Evolutionary conservation across 768 basidiomycete genomes (phyloP), one percentile per base, ranked within the genome.

Genomic region (Termitomyces sp.): DNA sequence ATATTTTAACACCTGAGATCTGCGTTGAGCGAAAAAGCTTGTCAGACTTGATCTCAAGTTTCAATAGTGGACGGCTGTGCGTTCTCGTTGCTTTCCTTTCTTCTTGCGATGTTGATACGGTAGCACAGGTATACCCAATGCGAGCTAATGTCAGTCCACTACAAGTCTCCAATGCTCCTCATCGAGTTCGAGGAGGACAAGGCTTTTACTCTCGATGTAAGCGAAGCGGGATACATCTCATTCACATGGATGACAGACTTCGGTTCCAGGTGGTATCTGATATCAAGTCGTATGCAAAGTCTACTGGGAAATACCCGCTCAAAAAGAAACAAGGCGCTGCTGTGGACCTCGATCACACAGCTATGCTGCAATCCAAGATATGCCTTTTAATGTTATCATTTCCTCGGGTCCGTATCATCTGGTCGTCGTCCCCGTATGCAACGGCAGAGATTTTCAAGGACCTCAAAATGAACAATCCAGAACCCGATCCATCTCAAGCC

Each of bases 161-260:
- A 99, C 75, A 97, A 94, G 71, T 85, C 89, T 20, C 95, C 96
- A 0, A 79, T 99, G 53, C 76, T 99, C 16, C 77, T 98, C 10
- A 97, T 98, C 64, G 95, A 99, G 68, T 98, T 98, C 61, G 96
- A 98, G 68, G 94, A 98, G 73, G 90, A 97, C 70, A 98, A 96
- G 65, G 86, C 92, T 0, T 97, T 98, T 70, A 89, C 90, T 0
- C 79, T 98, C 11, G 90, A 94, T 72, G 94, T 91, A 59, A 54
- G 78, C 3, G 33, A 44, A 11, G 26, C 32, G 10, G 14, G 7
- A 32, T 35, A 18, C n/a, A 40, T 26, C 16, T 26, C 18, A 24
- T 41, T 28, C n/a, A 6, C 18, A 14, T 13, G 43, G 33, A 48
- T 24, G 8, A 16, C 9, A 26, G 22, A 40, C 28, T 32, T 22